A percentile compares a stretch with the other conserved stretches of the same genome.
Evolutionary conservation across 352 stramenopile genomes (phyloP).

Genomic region (Phytophthora pseudosyringae): DNA sequence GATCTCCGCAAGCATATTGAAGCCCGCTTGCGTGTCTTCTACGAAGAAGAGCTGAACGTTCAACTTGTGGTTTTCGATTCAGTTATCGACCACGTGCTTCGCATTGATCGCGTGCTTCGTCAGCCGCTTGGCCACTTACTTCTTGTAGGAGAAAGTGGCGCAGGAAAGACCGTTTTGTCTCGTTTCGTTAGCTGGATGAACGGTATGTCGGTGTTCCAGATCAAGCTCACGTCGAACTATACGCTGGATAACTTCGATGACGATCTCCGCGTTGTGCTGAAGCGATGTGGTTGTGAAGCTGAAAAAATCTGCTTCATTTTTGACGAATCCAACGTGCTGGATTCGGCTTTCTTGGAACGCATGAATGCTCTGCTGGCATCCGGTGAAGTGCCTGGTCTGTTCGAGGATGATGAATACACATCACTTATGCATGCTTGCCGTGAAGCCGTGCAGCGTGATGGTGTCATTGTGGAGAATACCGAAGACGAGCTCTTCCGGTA

Average conservation of each 20-base stretch:
- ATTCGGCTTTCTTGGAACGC: constrained; percentile 98
- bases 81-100: constrained; percentile 98
- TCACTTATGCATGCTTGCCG: constrained; percentile 96
- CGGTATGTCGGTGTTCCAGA: constrained; percentile 99
- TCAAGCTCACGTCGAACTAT: constrained; percentile 99
- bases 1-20: constrained; percentile 97
- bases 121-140: constrained; percentile 99
- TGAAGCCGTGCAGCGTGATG: constrained; percentile 94
- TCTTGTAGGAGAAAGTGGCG: constrained; percentile 98
- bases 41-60: constrained; percentile 99
- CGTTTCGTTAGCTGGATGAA: constrained; percentile 99
- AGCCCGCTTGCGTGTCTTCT: constrained; percentile 98
- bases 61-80: constrained; percentile 99
- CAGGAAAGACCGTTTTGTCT: constrained; percentile 99
- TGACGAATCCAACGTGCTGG: constrained; percentile 99
- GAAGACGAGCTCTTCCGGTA: constrained; percentile 96
- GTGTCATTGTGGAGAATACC: constrained; percentile 92
- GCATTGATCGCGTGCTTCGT: constrained; percentile 97
- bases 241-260: constrained; percentile 99
- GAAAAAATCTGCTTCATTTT: constrained; percentile 99
- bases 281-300: constrained; percentile 96
- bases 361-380: constrained; percentile 99
- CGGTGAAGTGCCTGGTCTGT: constrained; percentile 99
- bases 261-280: constrained; percentile 97
- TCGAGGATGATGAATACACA: constrained; percentile 99